Conservation (phyloP, 768 basidiomycete species). For the Leccinum boreale region DNA sequence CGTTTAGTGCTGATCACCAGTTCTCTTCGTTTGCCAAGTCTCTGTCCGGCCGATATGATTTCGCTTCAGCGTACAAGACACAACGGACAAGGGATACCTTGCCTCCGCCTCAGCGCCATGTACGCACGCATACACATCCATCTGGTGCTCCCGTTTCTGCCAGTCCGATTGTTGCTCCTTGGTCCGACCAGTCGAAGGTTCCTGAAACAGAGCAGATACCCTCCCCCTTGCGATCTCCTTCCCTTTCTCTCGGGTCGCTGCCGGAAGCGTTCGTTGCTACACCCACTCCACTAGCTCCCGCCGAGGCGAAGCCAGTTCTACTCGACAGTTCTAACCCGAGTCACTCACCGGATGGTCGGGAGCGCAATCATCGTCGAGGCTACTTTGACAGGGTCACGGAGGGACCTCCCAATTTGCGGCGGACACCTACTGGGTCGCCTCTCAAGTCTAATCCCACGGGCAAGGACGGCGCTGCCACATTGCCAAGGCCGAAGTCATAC, state of each 20-base stretch:
- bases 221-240: not conserved
- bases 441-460: constrained; percentile 19
- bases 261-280: constrained; percentile 9
- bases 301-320: constrained; percentile 6
- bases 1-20: constrained; percentile 29
- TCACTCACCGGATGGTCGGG: constrained; percentile 13
- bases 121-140: constrained; percentile 50
- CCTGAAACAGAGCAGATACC: not conserved
- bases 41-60: constrained; percentile 56
- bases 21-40: constrained; percentile 32
- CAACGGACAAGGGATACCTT: constrained; percentile 22
- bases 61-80: constrained; percentile 47
- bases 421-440: constrained; percentile 51
- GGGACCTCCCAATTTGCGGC: constrained; percentile 32
- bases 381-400: constrained; percentile 46
- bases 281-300: constrained; percentile 5
- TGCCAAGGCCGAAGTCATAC: constrained; percentile 37
- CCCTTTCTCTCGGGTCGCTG: constrained; percentile 25
- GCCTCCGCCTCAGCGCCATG: constrained; percentile 18
- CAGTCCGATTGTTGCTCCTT: constrained; percentile 36
- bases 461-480: constrained; percentile 21
- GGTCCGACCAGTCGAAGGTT: constrained; percentile 23
- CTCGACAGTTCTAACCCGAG: constrained; percentile 11
- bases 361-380: constrained; percentile 56
- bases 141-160: constrained; percentile 37